Conservation (phyloP, 2,329 filamentous ascomycete species). For the Aspergillus piperis region DNA sequence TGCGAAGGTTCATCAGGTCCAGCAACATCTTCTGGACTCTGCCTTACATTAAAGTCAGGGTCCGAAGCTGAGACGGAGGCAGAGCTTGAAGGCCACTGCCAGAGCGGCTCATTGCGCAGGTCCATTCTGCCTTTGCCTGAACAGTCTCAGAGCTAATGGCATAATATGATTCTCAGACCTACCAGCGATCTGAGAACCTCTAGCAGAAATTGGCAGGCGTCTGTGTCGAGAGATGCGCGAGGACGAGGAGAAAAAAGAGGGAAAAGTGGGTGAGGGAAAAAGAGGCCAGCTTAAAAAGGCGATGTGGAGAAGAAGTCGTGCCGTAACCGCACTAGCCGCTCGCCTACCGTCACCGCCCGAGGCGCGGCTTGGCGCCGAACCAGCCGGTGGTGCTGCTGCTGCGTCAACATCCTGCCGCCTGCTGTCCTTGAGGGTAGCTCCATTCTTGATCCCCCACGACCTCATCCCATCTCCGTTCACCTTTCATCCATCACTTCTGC, state of each 20-base stretch:
- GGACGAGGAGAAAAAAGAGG: not conserved
- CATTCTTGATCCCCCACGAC: conserved; percentile 25
- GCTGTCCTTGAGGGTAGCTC: conserved; percentile 33
- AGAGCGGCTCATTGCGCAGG: conserved; percentile 27
- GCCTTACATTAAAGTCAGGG: conserved; percentile 9
- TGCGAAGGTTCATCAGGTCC: conserved; percentile 16
- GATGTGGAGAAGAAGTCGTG: conserved; percentile 13
- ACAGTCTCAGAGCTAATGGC: not conserved
- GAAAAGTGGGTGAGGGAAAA: conserved; percentile 15
- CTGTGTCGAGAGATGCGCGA: not conserved
- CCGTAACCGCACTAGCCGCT: conserved; percentile 23
- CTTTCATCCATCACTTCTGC: conserved; percentile 12
- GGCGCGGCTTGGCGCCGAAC: conserved; percentile 22
- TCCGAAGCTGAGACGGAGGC: conserved; percentile 6
- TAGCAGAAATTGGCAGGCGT: not conserved
- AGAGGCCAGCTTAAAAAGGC: conserved; percentile 17
- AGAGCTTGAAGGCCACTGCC: conserved; percentile 26
- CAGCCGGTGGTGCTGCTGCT: conserved; percentile 18
- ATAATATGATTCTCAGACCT: conserved; percentile 20
- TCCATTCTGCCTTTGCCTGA: conserved; percentile 21
- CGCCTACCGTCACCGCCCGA: conserved; percentile 26
- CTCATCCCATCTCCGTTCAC: conserved; percentile 16
- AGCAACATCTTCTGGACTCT: conserved; percentile 14
- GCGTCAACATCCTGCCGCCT: conserved; percentile 40
- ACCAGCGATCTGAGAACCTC: conserved; percentile 16